phyloP scores from a whole-genome alignment of 2,329 filamentous ascomycete genomes.

The Trichoderma asperellum region DNA sequence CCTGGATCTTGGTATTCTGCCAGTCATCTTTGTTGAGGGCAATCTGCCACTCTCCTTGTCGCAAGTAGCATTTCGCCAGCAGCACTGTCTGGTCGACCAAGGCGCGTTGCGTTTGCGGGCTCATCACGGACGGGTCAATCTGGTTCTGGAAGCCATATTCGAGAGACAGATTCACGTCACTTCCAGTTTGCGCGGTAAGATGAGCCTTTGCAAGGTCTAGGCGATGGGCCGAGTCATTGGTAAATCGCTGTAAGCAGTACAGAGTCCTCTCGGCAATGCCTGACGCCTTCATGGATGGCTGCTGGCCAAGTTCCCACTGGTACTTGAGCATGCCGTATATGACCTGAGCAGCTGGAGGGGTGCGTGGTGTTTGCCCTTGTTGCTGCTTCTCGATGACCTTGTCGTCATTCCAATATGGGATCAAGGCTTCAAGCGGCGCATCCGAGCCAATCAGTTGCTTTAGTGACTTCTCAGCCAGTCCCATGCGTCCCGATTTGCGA shows the following conservation, averaged over 20 bases:
- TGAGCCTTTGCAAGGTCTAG: conserved; percentile 59
- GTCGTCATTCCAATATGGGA: conserved; percentile 61
- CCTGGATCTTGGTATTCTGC: conserved; percentile 82
- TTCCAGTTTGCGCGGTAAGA: conserved; percentile 51
- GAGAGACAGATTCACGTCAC: conserved; percentile 49
- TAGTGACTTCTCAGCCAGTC: conserved; percentile 91
- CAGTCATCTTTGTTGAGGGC: conserved; percentile 84
- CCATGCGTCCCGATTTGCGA: conserved; percentile 92
- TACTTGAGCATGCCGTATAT: conserved; percentile 98
- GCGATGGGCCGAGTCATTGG: conserved; percentile 59
- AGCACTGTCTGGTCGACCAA: conserved; percentile 68
- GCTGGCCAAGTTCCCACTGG: conserved; percentile 85
- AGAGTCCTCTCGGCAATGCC: conserved; percentile 59
- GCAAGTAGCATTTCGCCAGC: conserved; percentile 92
- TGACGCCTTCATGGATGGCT: conserved; percentile 48
- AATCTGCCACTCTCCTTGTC: conserved; percentile 95
- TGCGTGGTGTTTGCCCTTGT: conserved; percentile 41
- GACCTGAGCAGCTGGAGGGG: conserved; percentile 72
- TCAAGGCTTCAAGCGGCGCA: conserved; percentile 61
- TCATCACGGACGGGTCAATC: conserved; percentile 50
- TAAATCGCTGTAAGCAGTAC: conserved; percentile 64
- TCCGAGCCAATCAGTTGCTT: conserved; percentile 84
- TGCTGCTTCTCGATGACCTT: conserved; percentile 31
- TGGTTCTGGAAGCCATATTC: conserved; percentile 58
- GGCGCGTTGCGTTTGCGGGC: conserved; percentile 55